Evolutionary conservation across 192 early-diverging fungal genomes (phyloP).

Genomic region (Backusella tarrabulga): DNA sequence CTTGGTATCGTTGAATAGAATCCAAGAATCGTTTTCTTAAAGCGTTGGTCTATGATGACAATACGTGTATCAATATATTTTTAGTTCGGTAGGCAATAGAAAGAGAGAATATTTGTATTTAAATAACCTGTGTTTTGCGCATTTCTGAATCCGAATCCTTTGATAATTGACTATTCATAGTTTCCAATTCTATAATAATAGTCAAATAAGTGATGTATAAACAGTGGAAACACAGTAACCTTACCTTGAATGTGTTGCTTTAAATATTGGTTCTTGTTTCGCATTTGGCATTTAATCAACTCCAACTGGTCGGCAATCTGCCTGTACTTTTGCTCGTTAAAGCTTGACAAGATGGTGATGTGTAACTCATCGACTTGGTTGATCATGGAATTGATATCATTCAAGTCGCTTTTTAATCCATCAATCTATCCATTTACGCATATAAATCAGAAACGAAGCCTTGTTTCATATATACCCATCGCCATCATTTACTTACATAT

Average conservation of each 20-base stretch:
- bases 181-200: not conserved
- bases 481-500: not conserved
- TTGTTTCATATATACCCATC: too few species aligned
- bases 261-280: not conserved
- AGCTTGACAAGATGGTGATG: not conserved
- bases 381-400: not conserved
- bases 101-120: too few species aligned
- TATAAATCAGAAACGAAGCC: not conserved
- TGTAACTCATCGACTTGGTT: not conserved
- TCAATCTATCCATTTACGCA: not conserved
- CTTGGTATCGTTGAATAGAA: constrained; percentile 69
- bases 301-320: not conserved
- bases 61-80: not conserved
- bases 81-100: not conserved
- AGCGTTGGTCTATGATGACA: constrained; percentile 8
- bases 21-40: constrained; percentile 57
- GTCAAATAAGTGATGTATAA: too few species aligned
- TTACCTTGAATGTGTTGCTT: not conserved
- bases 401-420: not conserved
- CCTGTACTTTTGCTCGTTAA: not conserved
- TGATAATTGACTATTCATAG: not conserved
- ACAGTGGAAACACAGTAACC: not conserved
- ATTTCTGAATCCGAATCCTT: constrained; percentile 13
- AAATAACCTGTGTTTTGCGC: constrained; percentile 6
- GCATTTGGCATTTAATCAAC: not conserved